phyloP scores from a whole-genome alignment of 2,329 filamentous ascomycete species.

The Catunica adiposa region DNA sequence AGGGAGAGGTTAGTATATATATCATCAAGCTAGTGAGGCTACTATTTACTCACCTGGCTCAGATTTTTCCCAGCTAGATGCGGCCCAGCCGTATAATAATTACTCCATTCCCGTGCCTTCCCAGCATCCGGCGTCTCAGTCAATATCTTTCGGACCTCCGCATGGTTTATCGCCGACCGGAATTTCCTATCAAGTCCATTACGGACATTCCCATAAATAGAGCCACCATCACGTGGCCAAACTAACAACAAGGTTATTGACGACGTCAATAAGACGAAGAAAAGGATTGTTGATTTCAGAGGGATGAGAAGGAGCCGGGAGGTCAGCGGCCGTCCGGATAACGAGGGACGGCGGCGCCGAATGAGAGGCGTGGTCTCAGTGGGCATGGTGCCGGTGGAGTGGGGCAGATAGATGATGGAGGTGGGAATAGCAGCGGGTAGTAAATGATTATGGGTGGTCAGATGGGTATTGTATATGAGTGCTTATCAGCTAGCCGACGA shows the following conservation, averaged over 20 bases:
- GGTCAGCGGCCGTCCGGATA: not conserved
- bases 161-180: constrained; percentile 20
- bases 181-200: not conserved
- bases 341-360: not conserved
- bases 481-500: not conserved
- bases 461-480: not conserved
- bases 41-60: constrained; percentile 37
- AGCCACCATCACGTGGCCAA: not conserved
- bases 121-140: constrained; percentile 40
- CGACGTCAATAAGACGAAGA: not conserved
- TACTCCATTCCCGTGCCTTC: constrained; percentile 52
- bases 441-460: not conserved
- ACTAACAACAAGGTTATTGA: not conserved
- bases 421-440: not conserved
- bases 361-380: constrained; percentile 3
- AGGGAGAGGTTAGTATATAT: constrained; percentile 12
- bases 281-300: not conserved
- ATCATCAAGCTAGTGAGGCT: not conserved
- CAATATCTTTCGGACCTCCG: constrained; percentile 39
- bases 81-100: constrained; percentile 60
- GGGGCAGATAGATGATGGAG: too few relatives aligned
- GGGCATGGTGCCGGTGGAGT: not conserved
- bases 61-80: constrained; percentile 65
- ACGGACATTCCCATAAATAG: not conserved
- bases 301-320: not conserved